phyloP scores from a whole-genome alignment of 2,329 filamentous ascomycete species.

The Trichoderma sp. region DNA sequence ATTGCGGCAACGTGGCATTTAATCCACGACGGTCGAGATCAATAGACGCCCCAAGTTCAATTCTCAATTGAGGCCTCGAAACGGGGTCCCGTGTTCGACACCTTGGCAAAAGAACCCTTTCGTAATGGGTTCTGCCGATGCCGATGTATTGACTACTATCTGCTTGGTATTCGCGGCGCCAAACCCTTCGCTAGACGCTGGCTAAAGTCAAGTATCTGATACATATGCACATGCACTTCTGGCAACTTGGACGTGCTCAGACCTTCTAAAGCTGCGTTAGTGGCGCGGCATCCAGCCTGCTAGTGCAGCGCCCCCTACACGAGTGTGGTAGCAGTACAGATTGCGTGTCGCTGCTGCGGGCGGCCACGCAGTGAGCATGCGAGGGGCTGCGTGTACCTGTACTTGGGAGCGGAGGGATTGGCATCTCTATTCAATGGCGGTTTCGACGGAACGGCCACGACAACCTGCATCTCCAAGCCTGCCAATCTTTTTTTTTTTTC shows the following conservation, averaged over 20 bases:
- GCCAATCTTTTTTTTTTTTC: neutral
- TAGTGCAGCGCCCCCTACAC: conserved; percentile 1
- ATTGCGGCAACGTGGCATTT: conserved; percentile 4
- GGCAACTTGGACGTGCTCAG: neutral
- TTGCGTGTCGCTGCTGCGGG: no score
- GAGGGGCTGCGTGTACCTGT: neutral
- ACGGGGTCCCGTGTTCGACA: neutral
- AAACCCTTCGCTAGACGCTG: neutral
- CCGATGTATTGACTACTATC: neutral
- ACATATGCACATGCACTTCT: neutral
- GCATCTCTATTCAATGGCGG: conserved; percentile 5
- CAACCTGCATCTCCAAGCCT: conserved; percentile 4
- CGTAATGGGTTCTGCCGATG: neutral
- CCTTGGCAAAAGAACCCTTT: neutral
- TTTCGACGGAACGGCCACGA: conserved; percentile 3
- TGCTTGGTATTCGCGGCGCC: neutral
- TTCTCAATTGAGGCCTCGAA: conserved; percentile 3
- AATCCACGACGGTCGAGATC: neutral
- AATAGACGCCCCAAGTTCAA: neutral
- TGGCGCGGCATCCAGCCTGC: conserved; percentile 2
- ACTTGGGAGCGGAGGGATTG: neutral
- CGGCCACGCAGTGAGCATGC: neutral
- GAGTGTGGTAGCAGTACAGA: neutral
- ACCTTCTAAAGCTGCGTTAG: conserved; percentile 14
- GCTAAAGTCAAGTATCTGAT: neutral